A percentile compares a stretch with the other conserved stretches of the same genome.
phyloP scores from a whole-genome alignment of 345 rosid species.

The Psidium friedrichsthalianum region DNA sequence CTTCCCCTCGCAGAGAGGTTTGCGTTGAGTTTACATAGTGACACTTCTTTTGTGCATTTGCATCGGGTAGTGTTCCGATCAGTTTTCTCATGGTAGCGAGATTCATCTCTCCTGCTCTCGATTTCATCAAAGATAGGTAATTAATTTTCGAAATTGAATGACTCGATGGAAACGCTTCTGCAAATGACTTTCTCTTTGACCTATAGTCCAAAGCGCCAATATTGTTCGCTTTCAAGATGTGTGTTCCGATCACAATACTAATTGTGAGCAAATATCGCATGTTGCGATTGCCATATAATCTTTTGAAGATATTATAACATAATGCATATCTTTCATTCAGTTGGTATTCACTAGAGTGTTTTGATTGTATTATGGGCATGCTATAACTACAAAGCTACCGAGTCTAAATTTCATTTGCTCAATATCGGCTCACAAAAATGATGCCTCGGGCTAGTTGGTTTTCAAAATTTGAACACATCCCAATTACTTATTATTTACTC shows the following conservation, averaged over 20 bases:
- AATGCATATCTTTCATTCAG: accelerated
- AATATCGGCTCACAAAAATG: accelerated
- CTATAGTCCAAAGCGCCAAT: background rate
- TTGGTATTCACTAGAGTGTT: too few species aligned
- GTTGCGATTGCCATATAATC: background rate
- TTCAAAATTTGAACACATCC: background rate
- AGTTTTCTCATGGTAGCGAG: background rate
- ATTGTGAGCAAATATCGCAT: background rate
- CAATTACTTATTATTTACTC: too few species aligned
- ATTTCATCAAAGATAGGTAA: background rate
- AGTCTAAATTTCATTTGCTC: background rate
- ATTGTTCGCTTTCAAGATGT: background rate
- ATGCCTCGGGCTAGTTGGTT: accelerated
- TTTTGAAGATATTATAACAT: background rate
- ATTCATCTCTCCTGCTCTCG: background rate
- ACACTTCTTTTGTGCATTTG: background rate
- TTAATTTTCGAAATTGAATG: too few species aligned
- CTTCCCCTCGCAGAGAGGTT: too few species aligned
- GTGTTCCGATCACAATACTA: background rate
- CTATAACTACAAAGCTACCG: too few species aligned
- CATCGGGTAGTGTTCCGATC: too few species aligned
- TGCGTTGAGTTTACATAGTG: background rate
- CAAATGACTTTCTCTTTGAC: background rate
- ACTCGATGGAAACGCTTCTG: accelerated
- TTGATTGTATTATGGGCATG: background rate